Conservation (phyloP, 2,329 filamentous ascomycete species). For the Ophiostoma ulmi region DNA sequence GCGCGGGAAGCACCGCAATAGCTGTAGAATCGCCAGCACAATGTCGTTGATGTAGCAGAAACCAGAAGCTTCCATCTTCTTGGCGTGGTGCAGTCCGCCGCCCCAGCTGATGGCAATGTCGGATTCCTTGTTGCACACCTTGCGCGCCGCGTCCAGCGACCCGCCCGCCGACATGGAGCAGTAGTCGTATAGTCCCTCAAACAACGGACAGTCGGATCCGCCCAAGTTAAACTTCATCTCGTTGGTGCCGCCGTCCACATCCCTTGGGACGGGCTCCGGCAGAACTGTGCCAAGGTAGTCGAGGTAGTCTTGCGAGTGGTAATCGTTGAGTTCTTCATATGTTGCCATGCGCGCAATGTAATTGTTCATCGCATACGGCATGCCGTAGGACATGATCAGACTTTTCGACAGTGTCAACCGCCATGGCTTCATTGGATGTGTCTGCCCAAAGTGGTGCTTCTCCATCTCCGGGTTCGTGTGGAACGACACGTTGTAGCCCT, state of each 20-base stretch:
- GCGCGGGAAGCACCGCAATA: constrained; percentile 73
- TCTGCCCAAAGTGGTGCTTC: constrained; percentile 92
- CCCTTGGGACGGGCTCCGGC: constrained; percentile 57
- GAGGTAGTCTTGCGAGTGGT: constrained; percentile 85
- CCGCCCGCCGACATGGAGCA: constrained; percentile 89
- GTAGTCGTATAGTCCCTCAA: constrained; percentile 92
- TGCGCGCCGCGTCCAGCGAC: constrained; percentile 83
- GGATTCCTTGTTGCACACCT: constrained; percentile 77
- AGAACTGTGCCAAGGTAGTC: constrained; percentile 75
- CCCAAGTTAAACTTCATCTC: constrained; percentile 76
- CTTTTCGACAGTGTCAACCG: constrained; percentile 91
- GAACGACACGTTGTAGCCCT: constrained; percentile 87
- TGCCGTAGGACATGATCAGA: constrained; percentile 87
- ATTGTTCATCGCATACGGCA: constrained; percentile 95
- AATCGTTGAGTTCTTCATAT: constrained; percentile 79
- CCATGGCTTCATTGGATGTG: constrained; percentile 99
- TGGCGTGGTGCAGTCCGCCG: constrained; percentile 91
- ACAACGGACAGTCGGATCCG: constrained; percentile 91
- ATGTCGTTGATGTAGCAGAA: constrained; percentile 99
- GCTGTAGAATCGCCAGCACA: constrained; percentile 83
- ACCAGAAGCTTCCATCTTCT: constrained; percentile 86
- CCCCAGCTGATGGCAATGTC: constrained; percentile 98
- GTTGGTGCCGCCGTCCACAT: constrained; percentile 53
- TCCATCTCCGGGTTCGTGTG: constrained; percentile 95
- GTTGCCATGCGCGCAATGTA: constrained; percentile 80